A percentile compares a stretch with the other conserved stretches of the same genome.
Evolutionary conservation across 805 yeast genomes (phyloP).

Genomic region (Starmerella bombicola): DNA sequence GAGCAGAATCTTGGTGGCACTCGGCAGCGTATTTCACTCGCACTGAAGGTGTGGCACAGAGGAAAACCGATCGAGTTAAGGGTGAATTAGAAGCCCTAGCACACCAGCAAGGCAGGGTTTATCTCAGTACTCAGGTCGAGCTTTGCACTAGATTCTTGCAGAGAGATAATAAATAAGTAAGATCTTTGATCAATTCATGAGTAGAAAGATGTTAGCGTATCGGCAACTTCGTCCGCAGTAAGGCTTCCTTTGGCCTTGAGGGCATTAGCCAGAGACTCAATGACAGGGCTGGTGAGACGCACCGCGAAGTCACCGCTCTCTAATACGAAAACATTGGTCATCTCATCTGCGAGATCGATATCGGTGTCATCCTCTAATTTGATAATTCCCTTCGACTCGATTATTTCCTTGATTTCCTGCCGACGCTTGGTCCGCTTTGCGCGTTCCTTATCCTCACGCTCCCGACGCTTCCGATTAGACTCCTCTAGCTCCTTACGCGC

Average conservation of each 20-base stretch:
- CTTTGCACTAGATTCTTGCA: no score
- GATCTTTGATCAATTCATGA: not conserved
- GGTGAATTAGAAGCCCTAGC: no score
- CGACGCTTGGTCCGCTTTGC: constrained; percentile 13
- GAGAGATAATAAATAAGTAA: no score
- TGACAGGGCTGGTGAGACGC: constrained; percentile 8
- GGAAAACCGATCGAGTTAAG: no score
- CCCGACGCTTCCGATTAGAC: constrained; percentile 16
- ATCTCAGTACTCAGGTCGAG: no score
- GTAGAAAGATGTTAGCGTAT: not conserved
- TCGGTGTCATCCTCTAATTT: constrained; percentile 16
- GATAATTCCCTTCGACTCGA: constrained; percentile 18
- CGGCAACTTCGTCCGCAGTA: constrained; percentile 3
- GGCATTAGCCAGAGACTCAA: constrained; percentile 4
- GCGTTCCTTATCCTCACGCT: constrained; percentile 20
- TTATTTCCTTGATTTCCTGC: constrained; percentile 10
- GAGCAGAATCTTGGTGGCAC: no score
- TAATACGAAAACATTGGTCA: constrained; percentile 17
- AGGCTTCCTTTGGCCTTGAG: constrained; percentile 9
- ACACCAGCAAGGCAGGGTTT: no score
- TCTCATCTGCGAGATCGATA: constrained; percentile 14
- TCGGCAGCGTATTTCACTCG: no score
- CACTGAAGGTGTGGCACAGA: no score
- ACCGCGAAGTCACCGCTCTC: constrained; percentile 18
- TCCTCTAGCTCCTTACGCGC: constrained; percentile 20